Percentiles rank a stretch among this genome's conserved stretches.
Evolutionary conservation across 75 land plant genomes (phyloP).

Genomic region (Isoetes taiwanensis): DNA sequence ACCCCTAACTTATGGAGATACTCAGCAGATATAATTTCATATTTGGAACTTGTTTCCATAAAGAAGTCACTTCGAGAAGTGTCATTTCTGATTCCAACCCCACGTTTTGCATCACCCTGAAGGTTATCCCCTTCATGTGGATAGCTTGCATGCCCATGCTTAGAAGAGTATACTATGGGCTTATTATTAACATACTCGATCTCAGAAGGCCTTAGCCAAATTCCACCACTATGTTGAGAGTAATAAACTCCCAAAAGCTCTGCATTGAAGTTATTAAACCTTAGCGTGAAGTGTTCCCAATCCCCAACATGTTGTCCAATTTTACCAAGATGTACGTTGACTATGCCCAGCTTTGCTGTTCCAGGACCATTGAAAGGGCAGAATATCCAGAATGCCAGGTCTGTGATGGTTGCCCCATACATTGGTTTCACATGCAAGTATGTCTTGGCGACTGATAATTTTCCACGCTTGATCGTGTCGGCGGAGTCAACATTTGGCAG

Average conservation of each 20-base stretch:
- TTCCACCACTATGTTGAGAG: slow-evolving; percentile 53
- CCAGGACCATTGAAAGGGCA: slow-evolving; percentile 79
- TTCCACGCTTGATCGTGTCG: slow-evolving; percentile 40
- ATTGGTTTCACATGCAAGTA: slow-evolving; percentile 69
- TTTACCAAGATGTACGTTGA: slow-evolving; percentile 44
- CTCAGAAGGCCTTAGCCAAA: slow-evolving; percentile 40
- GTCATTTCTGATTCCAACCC: slow-evolving; percentile 66
- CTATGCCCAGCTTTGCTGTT: slow-evolving; percentile 39
- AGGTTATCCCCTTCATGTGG: slow-evolving; percentile 44
- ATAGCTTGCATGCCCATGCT: slow-evolving; percentile 49
- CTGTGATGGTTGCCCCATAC: slow-evolving; percentile 56
- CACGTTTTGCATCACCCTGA: slow-evolving; percentile 39
- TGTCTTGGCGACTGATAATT: slow-evolving; percentile 26
- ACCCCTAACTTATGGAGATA: slow-evolving; percentile 23
- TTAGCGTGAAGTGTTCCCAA: slow-evolving; percentile 71
- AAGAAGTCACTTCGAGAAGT: slow-evolving; percentile 24
- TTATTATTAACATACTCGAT: slow-evolving; percentile 45
- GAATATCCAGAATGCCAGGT: slow-evolving; percentile 56
- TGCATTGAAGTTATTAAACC: slow-evolving; percentile 57
- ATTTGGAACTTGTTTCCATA: slow-evolving; percentile 31
- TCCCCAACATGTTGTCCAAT: slow-evolving; percentile 72
- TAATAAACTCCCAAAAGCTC: slow-evolving; percentile 43
- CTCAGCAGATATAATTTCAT: slow-evolving; percentile 41
- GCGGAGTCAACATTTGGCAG: slow-evolving; percentile 32
- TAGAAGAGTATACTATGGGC: slow-evolving; percentile 34